A percentile compares a stretch with the other conserved stretches of the same genome.
phyloP scores from a whole-genome alignment of 441 rosid species.

The Aquilaria agallochum region DNA sequence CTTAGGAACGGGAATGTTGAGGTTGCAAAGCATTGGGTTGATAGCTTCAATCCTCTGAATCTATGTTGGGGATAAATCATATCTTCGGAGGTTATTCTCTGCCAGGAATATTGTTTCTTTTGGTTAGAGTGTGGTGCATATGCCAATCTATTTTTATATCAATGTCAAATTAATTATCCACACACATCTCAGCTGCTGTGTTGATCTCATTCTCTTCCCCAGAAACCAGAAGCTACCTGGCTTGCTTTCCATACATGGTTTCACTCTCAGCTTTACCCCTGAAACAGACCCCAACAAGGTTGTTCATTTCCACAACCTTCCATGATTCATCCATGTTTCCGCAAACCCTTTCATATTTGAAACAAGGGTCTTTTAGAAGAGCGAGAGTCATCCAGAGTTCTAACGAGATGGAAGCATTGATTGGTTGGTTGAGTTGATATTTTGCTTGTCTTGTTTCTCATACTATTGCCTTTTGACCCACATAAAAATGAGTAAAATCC shows the following conservation, averaged over 20 bases:
- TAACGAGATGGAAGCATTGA: slow-evolving; percentile 27
- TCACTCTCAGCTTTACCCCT: slow-evolving; percentile 20
- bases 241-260: slow-evolving; percentile 26
- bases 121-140: no score
- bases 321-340: slow-evolving; percentile 1
- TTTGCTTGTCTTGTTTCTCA: neutral
- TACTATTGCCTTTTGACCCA: neutral
- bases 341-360: slow-evolving; percentile 11
- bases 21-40: no score
- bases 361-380: slow-evolving; percentile 17
- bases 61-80: no score
- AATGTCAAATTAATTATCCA: no score
- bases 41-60: no score
- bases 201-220: neutral
- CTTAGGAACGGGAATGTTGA: no score
- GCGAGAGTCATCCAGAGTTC: slow-evolving; percentile 25
- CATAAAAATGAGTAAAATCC: no score
- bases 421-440: slow-evolving; percentile 17
- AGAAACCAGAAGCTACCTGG: neutral
- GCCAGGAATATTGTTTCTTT: no score
- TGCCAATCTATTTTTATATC: no score
- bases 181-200: neutral
- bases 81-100: no score
- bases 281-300: slow-evolving; percentile 17
- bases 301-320: slow-evolving; percentile 10